These are phyloP conservation scores for Coemansia sp. DNA, from an alignment of 192 early-diverging fungal genomes.

Conservation along the genomic window DNA sequence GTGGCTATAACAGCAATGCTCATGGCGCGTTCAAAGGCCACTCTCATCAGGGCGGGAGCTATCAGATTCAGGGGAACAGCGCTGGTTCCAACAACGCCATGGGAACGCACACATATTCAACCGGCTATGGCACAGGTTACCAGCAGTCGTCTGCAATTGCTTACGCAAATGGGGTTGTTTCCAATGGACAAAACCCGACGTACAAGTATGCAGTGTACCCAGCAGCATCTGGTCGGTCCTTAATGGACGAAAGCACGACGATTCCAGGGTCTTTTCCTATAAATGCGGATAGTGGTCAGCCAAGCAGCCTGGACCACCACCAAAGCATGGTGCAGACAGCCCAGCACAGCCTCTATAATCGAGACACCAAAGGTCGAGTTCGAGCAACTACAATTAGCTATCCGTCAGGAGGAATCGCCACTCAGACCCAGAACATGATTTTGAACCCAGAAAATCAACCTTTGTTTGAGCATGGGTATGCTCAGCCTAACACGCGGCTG, in stretches of 20 bases:
- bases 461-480: constrained; percentile 9
- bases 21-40: constrained; percentile 8
- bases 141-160: not conserved
- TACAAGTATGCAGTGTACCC: constrained; percentile 1
- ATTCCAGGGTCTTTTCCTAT: constrained; percentile 34
- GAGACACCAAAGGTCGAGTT: constrained; percentile 12
- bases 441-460: not conserved
- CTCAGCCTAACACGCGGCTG: constrained; percentile 9
- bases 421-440: not conserved
- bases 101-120: not conserved
- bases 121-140: not conserved
- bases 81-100: constrained; percentile 4
- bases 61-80: not conserved
- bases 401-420: not conserved
- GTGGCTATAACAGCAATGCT: constrained; percentile 24
- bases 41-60: not conserved
- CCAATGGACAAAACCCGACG: not conserved
- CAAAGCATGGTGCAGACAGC: constrained; percentile 4
- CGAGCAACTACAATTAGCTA: constrained; percentile 29
- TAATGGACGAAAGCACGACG: constrained; percentile 3
- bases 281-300: constrained; percentile 3
- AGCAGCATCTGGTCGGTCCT: not conserved
- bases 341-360: constrained; percentile 11
- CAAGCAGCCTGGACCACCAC: constrained; percentile 1
- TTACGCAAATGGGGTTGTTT: not conserved